Conservation (phyloP, 2,329 filamentous ascomycete species). For the Esteya vermicola region DNA sequence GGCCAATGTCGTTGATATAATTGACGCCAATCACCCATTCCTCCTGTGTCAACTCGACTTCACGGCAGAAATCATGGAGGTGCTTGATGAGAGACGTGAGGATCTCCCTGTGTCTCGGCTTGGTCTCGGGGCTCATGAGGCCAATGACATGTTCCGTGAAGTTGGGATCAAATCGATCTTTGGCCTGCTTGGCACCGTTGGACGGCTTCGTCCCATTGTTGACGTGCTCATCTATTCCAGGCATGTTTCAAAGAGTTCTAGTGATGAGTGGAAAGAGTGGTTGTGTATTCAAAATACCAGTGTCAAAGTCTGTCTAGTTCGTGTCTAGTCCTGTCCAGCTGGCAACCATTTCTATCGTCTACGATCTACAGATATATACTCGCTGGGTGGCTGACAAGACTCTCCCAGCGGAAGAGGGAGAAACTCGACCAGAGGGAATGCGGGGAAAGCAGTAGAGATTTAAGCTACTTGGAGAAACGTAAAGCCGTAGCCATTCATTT, state of each 20-base stretch:
- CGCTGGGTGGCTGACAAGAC: not conserved
- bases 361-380: too few species aligned
- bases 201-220: slow-evolving; percentile 1
- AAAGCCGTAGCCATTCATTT: too few species aligned
- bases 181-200: slow-evolving; percentile 12
- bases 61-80: slow-evolving; percentile 68
- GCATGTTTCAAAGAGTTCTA: not conserved
- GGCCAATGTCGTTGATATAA: slow-evolving; percentile 52
- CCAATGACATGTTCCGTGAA: slow-evolving; percentile 65
- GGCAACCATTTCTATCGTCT: not conserved
- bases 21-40: slow-evolving; percentile 57
- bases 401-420: not conserved
- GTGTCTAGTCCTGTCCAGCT: not conserved
- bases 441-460: not conserved
- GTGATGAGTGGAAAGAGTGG: too few species aligned
- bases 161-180: slow-evolving; percentile 50
- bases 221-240: not conserved
- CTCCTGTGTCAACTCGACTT: slow-evolving; percentile 64
- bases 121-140: slow-evolving; percentile 57
- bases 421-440: not conserved
- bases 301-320: too few species aligned
- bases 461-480: not conserved
- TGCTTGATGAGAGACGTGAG: slow-evolving; percentile 56
- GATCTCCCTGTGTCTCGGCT: slow-evolving; percentile 53
- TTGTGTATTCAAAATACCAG: too few species aligned